phyloP scores from a whole-genome alignment of 805 yeast genomes.

The Ogataea neopini region DNA sequence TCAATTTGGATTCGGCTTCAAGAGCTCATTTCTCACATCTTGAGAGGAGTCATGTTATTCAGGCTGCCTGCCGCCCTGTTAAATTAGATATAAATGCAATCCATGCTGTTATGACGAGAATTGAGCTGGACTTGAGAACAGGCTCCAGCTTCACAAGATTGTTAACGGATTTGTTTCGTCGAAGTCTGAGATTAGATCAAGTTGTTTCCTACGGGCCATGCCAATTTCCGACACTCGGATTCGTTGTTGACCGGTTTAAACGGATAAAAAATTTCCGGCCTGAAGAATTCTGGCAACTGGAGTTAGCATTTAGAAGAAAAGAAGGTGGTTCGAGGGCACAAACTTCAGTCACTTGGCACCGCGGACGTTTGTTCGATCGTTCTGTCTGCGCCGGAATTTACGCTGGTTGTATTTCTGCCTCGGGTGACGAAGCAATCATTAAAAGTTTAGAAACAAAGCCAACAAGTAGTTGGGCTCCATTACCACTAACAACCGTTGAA shows the following conservation, averaged over 20 bases:
- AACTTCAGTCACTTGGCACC: conserved; percentile 65
- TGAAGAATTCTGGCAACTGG: conserved; percentile 80
- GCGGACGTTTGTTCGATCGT: conserved; percentile 73
- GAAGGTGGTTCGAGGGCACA: conserved; percentile 29
- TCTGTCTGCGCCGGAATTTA: conserved; percentile 61
- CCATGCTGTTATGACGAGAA: conserved; percentile 82
- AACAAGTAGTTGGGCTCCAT: conserved; percentile 75
- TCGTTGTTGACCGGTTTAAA: conserved; percentile 88
- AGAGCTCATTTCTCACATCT: conserved; percentile 88
- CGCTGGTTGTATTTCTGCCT: conserved; percentile 58
- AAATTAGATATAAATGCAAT: conserved; percentile 66
- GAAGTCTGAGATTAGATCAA: conserved; percentile 30
- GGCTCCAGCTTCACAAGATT: conserved; percentile 89
- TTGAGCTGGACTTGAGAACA: conserved; percentile 83
- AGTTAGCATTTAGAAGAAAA: conserved; percentile 49
- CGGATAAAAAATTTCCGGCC: conserved; percentile 69
- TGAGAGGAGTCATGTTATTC: conserved; percentile 68
- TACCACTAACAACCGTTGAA: conserved; percentile 93
- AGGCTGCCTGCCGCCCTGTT: conserved; percentile 73
- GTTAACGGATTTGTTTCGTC: conserved; percentile 55
- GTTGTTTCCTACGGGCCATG: conserved; percentile 84
- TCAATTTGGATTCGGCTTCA: conserved; percentile 52
- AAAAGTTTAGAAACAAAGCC: conserved; percentile 55
- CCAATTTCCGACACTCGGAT: conserved; percentile 96
- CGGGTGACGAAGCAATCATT: conserved; percentile 50